Evolutionary conservation across 1,284 basidiomycete species (phyloP), one percentile per base, ranked within the genome.

Genomic region (Rhizoctonia solani): DNA sequence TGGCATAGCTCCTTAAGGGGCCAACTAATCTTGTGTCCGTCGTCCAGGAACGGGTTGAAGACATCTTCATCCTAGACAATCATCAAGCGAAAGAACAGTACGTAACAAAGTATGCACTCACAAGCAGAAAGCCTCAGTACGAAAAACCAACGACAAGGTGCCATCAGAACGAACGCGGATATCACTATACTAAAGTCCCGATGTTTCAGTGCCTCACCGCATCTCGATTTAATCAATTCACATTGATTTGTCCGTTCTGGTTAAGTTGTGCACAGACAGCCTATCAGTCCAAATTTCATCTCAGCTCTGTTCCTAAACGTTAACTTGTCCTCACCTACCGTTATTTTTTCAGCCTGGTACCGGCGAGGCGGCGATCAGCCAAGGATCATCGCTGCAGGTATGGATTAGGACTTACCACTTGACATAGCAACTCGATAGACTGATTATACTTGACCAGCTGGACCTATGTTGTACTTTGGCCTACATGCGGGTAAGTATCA

Each of bases 381-480:
- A 27, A 27, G 41, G 49, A 41, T 63, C 27, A 25, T 23, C 4
- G 13, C 11, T 6, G 25, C 13, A 5, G 59, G n/a, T 27, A 6
- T 13, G 58, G 3, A 8, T 19, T 27, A 21, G 59, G 49, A 63
- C 59, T 63, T 37, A 63, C 49, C 11, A 61, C 58, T 50, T 42
- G 47, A 39, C 59, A 49, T 44, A 63, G 23, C 34, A 63, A 25
- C 47, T 63, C 59, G 19, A 53, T 32, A 29, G 49, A 53, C 44
- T 32, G 32, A 8, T 29, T 41, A n/a, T 30, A 9, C 29, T 42
- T 63, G n/a, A 21, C 49, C 25, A 25, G 32, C 29, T 37, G 27
- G 11, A 49, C 21, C 56, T 30, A 49, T 39, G 56, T n/a, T 14
- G 25, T 21, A 13, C 46, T 44, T 11, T 61, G 44, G 14, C 25